Conservation (phyloP, 176 grass and related monocot genomes). For the Lolium multiflorum region DNA sequence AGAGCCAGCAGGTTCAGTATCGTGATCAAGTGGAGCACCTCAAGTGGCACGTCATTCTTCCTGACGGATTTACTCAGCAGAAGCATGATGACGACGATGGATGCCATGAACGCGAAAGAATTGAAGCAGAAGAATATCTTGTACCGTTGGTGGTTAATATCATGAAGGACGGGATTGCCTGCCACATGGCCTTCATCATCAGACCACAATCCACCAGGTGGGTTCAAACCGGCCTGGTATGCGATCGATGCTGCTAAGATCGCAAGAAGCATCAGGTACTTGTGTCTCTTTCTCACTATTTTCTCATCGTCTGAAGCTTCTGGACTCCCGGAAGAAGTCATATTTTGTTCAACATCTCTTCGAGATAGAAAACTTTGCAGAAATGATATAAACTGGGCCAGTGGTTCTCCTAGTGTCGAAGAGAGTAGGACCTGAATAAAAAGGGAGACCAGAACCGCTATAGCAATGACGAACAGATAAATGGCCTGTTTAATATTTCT, state of each 20-base stretch:
- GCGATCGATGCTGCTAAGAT: conserved; percentile 50
- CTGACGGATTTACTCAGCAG: conserved; percentile 25
- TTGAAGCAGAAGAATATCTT: conserved; percentile 47
- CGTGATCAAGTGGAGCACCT: conserved; percentile 34
- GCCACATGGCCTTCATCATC: conserved; percentile 8
- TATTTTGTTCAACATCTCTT: no score
- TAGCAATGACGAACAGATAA: conserved; percentile 40
- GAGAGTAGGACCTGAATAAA: conserved; percentile 47
- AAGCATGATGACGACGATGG: conserved; percentile 41
- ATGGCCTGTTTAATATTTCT: conserved; percentile 33
- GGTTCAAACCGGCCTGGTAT: conserved; percentile 59
- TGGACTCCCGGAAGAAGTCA: background rate
- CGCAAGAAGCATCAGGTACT: conserved; percentile 64
- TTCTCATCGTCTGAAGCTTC: background rate
- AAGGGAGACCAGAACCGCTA: conserved; percentile 28
- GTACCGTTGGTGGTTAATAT: background rate
- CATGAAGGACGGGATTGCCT: conserved; percentile 40
- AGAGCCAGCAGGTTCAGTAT: conserved; percentile 51
- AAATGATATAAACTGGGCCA: background rate
- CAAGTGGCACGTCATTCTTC: background rate
- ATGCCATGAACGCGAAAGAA: conserved; percentile 44
- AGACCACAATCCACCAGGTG: conserved; percentile 50
- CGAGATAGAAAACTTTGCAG: background rate
- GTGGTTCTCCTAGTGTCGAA: background rate
- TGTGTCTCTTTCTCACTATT: conserved; percentile 28